Percentiles rank a stretch among this genome's conserved stretches.
Evolutionary conservation across 352 stramenopile genomes (phyloP).

Genomic region (Globisporangium uncinulatum): DNA sequence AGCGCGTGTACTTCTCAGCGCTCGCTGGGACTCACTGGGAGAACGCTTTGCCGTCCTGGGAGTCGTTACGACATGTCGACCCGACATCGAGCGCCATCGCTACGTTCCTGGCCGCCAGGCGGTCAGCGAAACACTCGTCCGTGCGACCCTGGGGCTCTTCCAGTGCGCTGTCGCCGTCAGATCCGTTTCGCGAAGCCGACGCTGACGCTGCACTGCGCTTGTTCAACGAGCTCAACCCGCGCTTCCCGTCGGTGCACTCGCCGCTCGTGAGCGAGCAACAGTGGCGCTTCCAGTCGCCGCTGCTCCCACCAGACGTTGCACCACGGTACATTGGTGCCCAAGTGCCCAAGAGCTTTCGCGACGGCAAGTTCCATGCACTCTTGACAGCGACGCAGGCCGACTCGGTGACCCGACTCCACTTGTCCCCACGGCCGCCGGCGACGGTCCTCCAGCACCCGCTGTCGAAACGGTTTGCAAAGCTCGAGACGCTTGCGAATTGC

Average conservation of each 20-base stretch:
- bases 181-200: conserved; percentile 1
- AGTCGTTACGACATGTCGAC: conserved; percentile 27
- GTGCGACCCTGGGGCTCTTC: neutral
- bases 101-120: conserved; percentile 1
- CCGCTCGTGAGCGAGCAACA: conserved; percentile 33
- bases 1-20: conserved; percentile 34
- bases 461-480: conserved; percentile 17
- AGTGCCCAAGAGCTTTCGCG: conserved; percentile 55
- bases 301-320: conserved; percentile 43
- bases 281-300: conserved; percentile 42
- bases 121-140: neutral
- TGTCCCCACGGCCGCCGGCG: conserved; percentile 21
- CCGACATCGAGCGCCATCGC: conserved; percentile 18
- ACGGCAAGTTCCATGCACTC: conserved; percentile 42
- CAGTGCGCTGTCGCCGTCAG: neutral
- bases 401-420: conserved; percentile 41
- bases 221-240: conserved; percentile 54
- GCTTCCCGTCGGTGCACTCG: conserved; percentile 54
- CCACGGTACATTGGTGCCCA: conserved; percentile 43
- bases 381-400: conserved; percentile 38
- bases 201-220: conserved; percentile 14
- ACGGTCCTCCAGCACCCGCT: conserved; percentile 15
- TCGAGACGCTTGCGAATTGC: neutral
- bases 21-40: conserved; percentile 47
- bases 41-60: conserved; percentile 30